Evolutionary conservation across 306 rosid genomes (phyloP), one percentile per base, ranked within the genome.

Genomic region (Vigna angularis): DNA sequence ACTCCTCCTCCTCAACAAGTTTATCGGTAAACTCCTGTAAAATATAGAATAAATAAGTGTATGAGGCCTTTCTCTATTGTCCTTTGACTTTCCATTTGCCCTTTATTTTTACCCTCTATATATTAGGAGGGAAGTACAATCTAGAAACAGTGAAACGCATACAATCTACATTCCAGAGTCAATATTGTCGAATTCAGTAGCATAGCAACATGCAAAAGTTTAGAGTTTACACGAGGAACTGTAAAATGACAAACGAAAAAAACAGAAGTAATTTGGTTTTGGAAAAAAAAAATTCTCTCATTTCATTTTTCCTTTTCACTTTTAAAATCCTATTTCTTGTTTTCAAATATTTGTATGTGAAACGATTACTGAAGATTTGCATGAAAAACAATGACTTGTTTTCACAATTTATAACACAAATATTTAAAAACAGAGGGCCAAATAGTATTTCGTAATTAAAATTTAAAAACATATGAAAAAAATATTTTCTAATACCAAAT

Each of bases 21-120:
- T 85, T 87, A 81, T 91, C 91, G 12, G 93, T 88, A 81, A 93
- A 93, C 77, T 93, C 98, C 94, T 93, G 81, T 79, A 83, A 40
- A 71, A 80, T n/a, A 74, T n/a, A 49, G 44, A 79, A 80, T 18
- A 81, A 76, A 28, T 12, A 12, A 73, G 68, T 66, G 48, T 28
- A 40, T 15, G 70, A 51, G 14, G 36, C 48, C 73, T 48, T 64
- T 4, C 34, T 24, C 13, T 9, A 28, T 56, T 38, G 53, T 70
- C 50, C 53, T 57, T 57, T 5, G 53, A 57, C 56, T 13, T 68
- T 73, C 20, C 11, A 40, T 9, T 18, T 18, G 67, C 58, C 51
- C 13, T 6, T 68, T 45, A 81, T 9, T 32, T 55, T 65, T 28
- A 9, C n/a, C 15, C 65, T 28, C 77, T 55, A 6, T 57, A 26